Percentiles rank a stretch among this genome's conserved stretches.
Conservation (phyloP, 306 rosid species). For the Luffa aegyptiaca region DNA sequence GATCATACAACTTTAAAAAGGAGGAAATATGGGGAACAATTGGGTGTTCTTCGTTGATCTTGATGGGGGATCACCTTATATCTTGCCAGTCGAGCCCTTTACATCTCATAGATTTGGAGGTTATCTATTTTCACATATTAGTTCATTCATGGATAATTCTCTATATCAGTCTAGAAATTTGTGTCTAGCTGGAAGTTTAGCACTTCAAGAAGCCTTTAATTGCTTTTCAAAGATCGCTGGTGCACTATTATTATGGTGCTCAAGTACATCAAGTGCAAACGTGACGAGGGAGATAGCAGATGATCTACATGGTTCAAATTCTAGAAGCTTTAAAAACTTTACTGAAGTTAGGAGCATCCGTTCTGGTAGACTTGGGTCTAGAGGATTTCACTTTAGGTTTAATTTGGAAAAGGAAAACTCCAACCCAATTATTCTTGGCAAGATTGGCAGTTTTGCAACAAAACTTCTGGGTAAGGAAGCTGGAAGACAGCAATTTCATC, state of each 20-base stretch:
- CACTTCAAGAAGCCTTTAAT: constrained; percentile 46
- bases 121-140: constrained; percentile 36
- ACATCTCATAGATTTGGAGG: constrained; percentile 27
- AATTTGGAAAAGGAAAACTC: constrained; percentile 25
- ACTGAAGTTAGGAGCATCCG: constrained; percentile 32
- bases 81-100: constrained; percentile 43
- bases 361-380: constrained; percentile 25
- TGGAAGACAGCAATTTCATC: constrained; percentile 34
- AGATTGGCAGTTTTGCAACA: constrained; percentile 37
- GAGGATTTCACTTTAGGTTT: constrained; percentile 36
- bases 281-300: constrained; percentile 28
- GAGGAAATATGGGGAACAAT: constrained; percentile 41
- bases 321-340: constrained; percentile 20
- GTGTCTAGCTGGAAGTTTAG: constrained; percentile 39
- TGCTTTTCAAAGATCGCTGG: constrained; percentile 56
- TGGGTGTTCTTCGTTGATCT: constrained; percentile 59
- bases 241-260: constrained; percentile 37
- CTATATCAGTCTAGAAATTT: constrained; percentile 23
- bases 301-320: constrained; percentile 26
- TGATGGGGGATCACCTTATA: constrained; percentile 45
- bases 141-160: constrained; percentile 45
- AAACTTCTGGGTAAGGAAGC: constrained; percentile 46
- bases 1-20: not conserved
- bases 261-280: constrained; percentile 32
- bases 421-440: constrained; percentile 26